Evolutionary conservation across 192 early-diverging fungal species (phyloP), one percentile per base, ranked within the genome.

Genomic region (Gamsiella multidivaricata): DNA sequence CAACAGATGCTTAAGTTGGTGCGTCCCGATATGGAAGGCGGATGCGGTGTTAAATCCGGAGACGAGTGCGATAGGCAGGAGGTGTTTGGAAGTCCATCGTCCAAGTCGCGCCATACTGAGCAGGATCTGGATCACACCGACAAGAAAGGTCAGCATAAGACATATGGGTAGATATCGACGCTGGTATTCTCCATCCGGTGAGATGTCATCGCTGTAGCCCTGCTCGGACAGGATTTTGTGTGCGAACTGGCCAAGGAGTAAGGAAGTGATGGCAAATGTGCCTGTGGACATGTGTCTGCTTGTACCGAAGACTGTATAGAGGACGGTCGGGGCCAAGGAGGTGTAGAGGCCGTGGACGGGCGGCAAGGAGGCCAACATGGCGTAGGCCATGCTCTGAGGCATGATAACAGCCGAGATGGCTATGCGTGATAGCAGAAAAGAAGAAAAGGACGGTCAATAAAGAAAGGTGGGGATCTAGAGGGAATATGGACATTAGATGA

Each of bases 371-470:
- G 81, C 81, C 9, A 83, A 42, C 72, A 68, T 80, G 7, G 81
- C 81, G 43, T 83, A 83, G 20, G 81, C 81, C 80, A 81, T 79
- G 46, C 80, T 79, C 49, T 81, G 80, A 14, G 80, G 80, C 18
- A 81, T 79, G 56, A 81, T 68, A 32, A 81, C 69, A 9, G 65
- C 65, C 11, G 79, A 72, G 51, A 80, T 71, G 57, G 79, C 79
- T 80, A 66, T 52, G 5, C 22, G 28, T 26, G 37, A n/a, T n/a
- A 12, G 37, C 43, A 51, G 3, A 5, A 29, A 23, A 43, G 34
- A 56, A 2, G 12, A 47, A 39, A 36, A 33, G 25, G 45, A 18
- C 17, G n/a, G 45, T 46, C n/a, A n/a, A n/a, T n/a, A n/a, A n/a
- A n/a, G n/a, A n/a, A n/a, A n/a, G n/a, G n/a, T n/a, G n/a, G n/a